Evolutionary conservation across 2,329 filamentous ascomycete species (phyloP).

Genomic region (Botrytis aclada): DNA sequence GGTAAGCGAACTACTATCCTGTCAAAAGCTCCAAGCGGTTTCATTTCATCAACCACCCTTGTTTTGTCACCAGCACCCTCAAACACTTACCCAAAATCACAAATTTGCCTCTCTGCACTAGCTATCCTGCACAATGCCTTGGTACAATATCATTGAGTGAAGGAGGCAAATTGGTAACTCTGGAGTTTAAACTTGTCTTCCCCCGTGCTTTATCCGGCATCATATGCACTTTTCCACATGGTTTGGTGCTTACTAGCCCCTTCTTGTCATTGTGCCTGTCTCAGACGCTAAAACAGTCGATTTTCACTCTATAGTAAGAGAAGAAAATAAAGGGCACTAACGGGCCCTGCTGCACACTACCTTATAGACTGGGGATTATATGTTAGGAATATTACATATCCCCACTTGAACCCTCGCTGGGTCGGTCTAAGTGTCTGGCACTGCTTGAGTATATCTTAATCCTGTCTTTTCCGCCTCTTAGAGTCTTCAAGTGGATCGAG

Average conservation of each 20-base stretch:
- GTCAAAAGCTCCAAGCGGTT: conserved; percentile 28
- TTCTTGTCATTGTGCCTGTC: conserved; percentile 23
- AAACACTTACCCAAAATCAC: conserved; percentile 7
- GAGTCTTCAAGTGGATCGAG: conserved; percentile 25
- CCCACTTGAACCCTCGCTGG: conserved; percentile 24
- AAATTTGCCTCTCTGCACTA: not conserved
- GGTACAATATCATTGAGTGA: not conserved
- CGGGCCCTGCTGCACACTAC: conserved; percentile 23
- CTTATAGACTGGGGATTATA: conserved; percentile 26
- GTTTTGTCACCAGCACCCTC: conserved; percentile 13
- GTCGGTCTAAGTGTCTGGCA: conserved; percentile 27
- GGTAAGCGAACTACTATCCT: conserved; percentile 18
- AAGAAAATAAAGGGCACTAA: conserved; percentile 10
- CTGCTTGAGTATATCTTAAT: conserved; percentile 29
- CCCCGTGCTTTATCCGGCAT: not conserved
- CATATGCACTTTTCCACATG: not conserved
- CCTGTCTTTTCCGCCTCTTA: conserved; percentile 20
- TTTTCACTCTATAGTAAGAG: conserved; percentile 16
- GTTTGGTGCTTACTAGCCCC: conserved; percentile 4
- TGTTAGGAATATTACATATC: conserved; percentile 25
- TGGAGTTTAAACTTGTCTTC: not conserved
- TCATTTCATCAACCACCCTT: conserved; percentile 24
- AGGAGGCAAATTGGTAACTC: conserved; percentile 2
- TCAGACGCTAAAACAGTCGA: conserved; percentile 31
- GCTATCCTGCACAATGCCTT: not conserved